Evolutionary conservation across 169 alveolate genomes (phyloP), one percentile per base, ranked within the genome.

Genomic region (Plasmodium falciparum): DNA sequence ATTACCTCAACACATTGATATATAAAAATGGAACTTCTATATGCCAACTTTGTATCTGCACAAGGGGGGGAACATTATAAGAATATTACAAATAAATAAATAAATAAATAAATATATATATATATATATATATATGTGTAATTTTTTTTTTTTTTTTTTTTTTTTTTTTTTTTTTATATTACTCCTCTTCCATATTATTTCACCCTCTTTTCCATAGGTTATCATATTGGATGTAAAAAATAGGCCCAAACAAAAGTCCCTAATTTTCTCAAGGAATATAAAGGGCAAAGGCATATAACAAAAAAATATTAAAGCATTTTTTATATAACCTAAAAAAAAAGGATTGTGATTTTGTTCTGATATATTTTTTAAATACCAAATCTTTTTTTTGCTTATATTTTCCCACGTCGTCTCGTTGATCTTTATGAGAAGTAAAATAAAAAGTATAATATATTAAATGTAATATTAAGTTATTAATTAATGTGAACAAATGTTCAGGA

Each of bases 351-450:
- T 11, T 17, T 66, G 50, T 47, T 71, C 39, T 8, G 52, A 20
- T 22, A 22, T 3, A 45, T 52, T 26, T 43, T 76, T 29, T n/a
- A 26, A 26, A 6, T 65, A 45, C n/a, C 72, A 24, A 8, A 69
- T 65, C 13, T 56, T 76, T 12, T n/a, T 49, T 39, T 29, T 54
- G n/a, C 26, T 5, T n/a, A 54, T 15, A 45, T 76, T 76, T 66
- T 76, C 89, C 70, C 66, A 69, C 2, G 89, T 76, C n/a, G 89
- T 76, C 47, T 76, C 89, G 56, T 76, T 76, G 3, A 76, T 65
- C 89, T 76, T 33, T 33, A 33, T 33, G 8, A 33, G 45, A 63
- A 12, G 22, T 0, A 61, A 2, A 26, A 11, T 13, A 39, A 66
- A 43, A 66, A 39, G 8, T 29, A 66, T 9, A 26, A 66, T 8